Base-by-base conservation (phyloP, 345 rosid genomes). In the Syzygium aqueum region DNA sequence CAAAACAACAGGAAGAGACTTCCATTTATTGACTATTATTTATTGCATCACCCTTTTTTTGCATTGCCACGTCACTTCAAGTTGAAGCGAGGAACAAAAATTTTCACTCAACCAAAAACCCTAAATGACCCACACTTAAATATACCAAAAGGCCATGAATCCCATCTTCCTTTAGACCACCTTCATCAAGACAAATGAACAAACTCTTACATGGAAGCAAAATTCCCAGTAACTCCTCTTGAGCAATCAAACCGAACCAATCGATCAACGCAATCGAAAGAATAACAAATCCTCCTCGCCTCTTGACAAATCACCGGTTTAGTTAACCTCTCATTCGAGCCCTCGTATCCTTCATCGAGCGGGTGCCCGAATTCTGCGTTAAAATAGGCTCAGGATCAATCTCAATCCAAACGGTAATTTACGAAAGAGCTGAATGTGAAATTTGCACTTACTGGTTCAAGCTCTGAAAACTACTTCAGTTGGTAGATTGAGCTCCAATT, bases 201-300 rank as follows among this genome's bases (percentile, higher is more conserved):
- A 37, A 37, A 37, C 25, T 10, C 82, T 73, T 19, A 73, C 46
- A 73, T 73, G 82, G 49, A 37, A 73, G 46, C 15, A 73, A 73
- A 73, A 73, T 37, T 73, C 82, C 49, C 43, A 5, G 14, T 4
- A 22, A 17, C 80, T 73, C 80, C 27, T 37, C 25, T 11, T 3
- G 4, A 37, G 49, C 25, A 37, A 73, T 37, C 80, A 46, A 67
- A 33, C 80, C 7, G 14, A 73, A 73, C 7, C 6, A 19, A 33
- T 22, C 49, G 10, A 73, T 73, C 23, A 16, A 40, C 10, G 19
- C 22, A 56, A 87, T 63, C 52, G 83, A 91, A 89, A 87, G 92
- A 91, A 89, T 90, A 80, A 86, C 86, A 83, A 88, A 90, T 89
- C 85, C 88, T 85, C 85, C 27, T 37, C 1, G 11, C 46, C 86